Percentiles rank a stretch among this genome's conserved stretches.
Evolutionary conservation across 805 yeast species (phyloP).

Genomic region (Candida nonsorbophila): DNA sequence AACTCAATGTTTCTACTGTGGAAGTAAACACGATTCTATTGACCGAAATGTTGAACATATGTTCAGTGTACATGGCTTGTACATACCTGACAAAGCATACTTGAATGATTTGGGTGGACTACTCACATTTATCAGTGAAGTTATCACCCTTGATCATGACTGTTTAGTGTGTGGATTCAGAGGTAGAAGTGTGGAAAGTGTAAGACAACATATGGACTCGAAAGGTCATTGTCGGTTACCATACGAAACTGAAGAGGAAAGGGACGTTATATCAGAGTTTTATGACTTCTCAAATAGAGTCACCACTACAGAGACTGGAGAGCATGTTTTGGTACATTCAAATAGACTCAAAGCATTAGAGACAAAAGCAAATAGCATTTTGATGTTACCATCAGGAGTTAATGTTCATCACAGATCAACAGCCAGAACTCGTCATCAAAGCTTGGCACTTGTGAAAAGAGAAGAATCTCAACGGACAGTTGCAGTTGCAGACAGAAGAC

Average conservation of each 20-base stretch:
- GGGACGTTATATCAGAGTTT: conserved; percentile 27
- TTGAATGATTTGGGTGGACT: conserved; percentile 34
- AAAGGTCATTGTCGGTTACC: conserved; percentile 45
- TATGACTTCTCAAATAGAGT: conserved; percentile 14
- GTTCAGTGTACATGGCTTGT: conserved; percentile 41
- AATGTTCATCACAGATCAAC: conserved; percentile 79
- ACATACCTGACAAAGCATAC: conserved; percentile 38
- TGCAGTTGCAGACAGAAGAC: conserved; percentile 64
- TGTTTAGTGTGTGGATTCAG: conserved; percentile 41
- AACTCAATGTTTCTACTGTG: conserved; percentile 55
- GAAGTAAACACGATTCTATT: conserved; percentile 44
- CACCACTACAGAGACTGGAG: conserved; percentile 7
- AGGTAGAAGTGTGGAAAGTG: conserved; percentile 35
- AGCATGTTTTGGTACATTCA: conserved; percentile 9
- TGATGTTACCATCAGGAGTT: conserved; percentile 72
- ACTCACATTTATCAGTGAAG: conserved; percentile 31
- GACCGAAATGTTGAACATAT: conserved; percentile 49
- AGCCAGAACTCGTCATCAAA: conserved; percentile 67
- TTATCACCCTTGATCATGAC: conserved; percentile 33
- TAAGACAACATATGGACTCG: conserved; percentile 38
- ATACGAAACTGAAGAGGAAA: conserved; percentile 38
- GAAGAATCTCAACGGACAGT: conserved; percentile 71
- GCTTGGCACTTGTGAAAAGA: conserved; percentile 18
- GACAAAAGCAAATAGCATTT: conserved; percentile 56
- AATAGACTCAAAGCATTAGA: conserved; percentile 21